These are phyloP conservation scores for Russula compacta DNA, from an alignment of 768 basidiomycete species.

Conservation along the genomic window DNA sequence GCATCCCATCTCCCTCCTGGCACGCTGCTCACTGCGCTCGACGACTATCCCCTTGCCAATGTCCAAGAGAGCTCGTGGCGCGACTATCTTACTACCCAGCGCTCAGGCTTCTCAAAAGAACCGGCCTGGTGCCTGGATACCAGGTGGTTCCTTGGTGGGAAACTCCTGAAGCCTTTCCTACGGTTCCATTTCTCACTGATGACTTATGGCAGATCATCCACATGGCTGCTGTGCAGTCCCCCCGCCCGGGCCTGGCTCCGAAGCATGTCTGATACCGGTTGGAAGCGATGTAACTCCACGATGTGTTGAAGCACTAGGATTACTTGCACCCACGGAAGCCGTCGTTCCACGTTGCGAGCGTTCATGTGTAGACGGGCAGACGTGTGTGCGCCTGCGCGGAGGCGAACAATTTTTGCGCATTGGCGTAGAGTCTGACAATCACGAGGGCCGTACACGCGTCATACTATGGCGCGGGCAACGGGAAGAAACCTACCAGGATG, in stretches of 20 bases:
- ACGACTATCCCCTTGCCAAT: slow-evolving; percentile 45
- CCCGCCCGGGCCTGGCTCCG: not conserved
- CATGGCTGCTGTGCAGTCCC: slow-evolving; percentile 20
- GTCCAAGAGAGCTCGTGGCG: slow-evolving; percentile 37
- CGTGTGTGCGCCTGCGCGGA: slow-evolving; percentile 46
- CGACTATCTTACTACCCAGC: slow-evolving; percentile 30
- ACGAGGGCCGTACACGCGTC: slow-evolving; percentile 22
- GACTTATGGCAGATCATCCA: slow-evolving; percentile 24
- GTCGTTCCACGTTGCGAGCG: slow-evolving; percentile 35
- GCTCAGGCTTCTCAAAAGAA: slow-evolving; percentile 1
- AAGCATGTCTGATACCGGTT: slow-evolving; percentile 38
- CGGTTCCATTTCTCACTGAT: not conserved
- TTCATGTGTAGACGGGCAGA: slow-evolving; percentile 30
- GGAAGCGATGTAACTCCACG: slow-evolving; percentile 26
- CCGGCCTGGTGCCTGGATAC: slow-evolving; percentile 17
- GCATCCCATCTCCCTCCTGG: slow-evolving; percentile 45
- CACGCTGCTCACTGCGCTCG: slow-evolving; percentile 52
- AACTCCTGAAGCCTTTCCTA: too few species aligned
- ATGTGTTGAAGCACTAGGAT: slow-evolving; percentile 48
- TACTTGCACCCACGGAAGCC: slow-evolving; percentile 29
- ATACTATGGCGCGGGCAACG: slow-evolving; percentile 70
- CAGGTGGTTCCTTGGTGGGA: slow-evolving; percentile 24
- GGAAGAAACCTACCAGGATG: slow-evolving; percentile 56
- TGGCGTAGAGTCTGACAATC: slow-evolving; percentile 28
- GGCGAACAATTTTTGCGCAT: slow-evolving; percentile 50